A percentile compares a stretch with the other conserved stretches of the same genome.
phyloP scores from a whole-genome alignment of 2,329 filamentous ascomycete species.

The Trichophaea hybrida region DNA sequence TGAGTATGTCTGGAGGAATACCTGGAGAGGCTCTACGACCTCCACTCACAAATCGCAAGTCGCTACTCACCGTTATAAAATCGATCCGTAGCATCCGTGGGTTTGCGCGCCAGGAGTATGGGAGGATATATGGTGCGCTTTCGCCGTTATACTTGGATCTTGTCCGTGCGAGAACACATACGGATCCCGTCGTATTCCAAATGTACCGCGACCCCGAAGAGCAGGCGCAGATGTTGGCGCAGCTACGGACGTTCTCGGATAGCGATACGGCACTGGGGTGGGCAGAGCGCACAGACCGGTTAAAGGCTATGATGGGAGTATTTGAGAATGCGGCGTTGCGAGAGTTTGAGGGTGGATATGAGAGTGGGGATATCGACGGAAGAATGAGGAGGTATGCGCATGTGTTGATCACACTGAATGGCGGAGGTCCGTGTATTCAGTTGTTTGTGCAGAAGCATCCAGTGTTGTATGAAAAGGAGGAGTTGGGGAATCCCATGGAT shows the following conservation, averaged over 20 bases:
- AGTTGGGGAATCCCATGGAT: slow-evolving; percentile 61
- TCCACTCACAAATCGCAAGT: slow-evolving; percentile 42
- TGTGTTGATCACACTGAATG: slow-evolving; percentile 69
- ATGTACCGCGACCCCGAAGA: slow-evolving; percentile 77
- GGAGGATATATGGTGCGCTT: slow-evolving; percentile 74
- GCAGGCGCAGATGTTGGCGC: slow-evolving; percentile 77
- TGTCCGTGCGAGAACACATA: slow-evolving; percentile 52
- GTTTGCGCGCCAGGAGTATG: slow-evolving; percentile 76
- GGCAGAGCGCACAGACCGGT: slow-evolving; percentile 52
- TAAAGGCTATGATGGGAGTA: slow-evolving; percentile 59
- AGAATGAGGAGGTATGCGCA: slow-evolving; percentile 80
- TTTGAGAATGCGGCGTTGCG: slow-evolving; percentile 83
- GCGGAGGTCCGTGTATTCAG: slow-evolving; percentile 62
- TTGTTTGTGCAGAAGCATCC: slow-evolving; percentile 82
- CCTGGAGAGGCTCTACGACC: slow-evolving; percentile 18
- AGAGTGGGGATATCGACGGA: slow-evolving; percentile 74
- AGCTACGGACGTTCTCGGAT: slow-evolving; percentile 61
- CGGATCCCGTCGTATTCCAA: slow-evolving; percentile 71
- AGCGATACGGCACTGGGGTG: slow-evolving; percentile 71
- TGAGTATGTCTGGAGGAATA: slow-evolving; percentile 5
- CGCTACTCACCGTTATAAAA: slow-evolving; percentile 54
- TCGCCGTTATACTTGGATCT: slow-evolving; percentile 83
- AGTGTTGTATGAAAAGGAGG: slow-evolving; percentile 58
- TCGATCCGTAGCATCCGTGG: slow-evolving; percentile 66
- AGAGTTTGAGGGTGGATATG: slow-evolving; percentile 87